Conservation (phyloP, 2,329 filamentous ascomycete genomes). For the Cordyceps cicadae region DNA sequence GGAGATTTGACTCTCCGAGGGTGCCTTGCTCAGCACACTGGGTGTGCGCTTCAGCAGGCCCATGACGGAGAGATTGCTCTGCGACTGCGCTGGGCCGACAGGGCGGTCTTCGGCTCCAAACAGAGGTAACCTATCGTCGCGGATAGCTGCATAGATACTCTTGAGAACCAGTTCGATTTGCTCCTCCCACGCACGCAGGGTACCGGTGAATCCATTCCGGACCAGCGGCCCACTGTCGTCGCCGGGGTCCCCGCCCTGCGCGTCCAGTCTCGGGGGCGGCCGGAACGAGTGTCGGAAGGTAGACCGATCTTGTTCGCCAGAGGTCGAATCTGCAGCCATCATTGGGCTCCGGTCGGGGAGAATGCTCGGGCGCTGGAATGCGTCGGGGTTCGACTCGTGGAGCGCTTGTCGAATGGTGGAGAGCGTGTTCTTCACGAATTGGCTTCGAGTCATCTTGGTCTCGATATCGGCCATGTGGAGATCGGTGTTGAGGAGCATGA, state of each 20-base stretch:
- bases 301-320: conserved; percentile 30
- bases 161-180: conserved; percentile 89
- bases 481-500: conserved; percentile 92
- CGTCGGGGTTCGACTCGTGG: conserved; percentile 60
- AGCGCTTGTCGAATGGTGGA: conserved; percentile 75
- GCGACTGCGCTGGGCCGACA: conserved; percentile 31
- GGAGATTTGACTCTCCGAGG: conserved; percentile 69
- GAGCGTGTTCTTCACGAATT: conserved; percentile 96
- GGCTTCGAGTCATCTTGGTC: conserved; percentile 87
- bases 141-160: conserved; percentile 84
- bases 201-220: conserved; percentile 65
- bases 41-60: conserved; percentile 75
- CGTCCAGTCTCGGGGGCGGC: conserved; percentile 39
- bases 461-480: conserved; percentile 92
- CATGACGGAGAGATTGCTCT: conserved; percentile 64
- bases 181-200: conserved; percentile 72
- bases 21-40: conserved; percentile 85
- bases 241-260: conserved; percentile 29
- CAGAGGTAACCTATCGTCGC: conserved; percentile 75
- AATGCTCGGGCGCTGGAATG: conserved; percentile 52
- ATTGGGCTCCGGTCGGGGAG: conserved; percentile 36
- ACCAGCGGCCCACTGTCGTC: conserved; percentile 70
- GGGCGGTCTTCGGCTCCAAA: conserved; percentile 55
- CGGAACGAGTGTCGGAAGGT: conserved; percentile 42
- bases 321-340: conserved; percentile 26